A percentile compares a stretch with the other conserved stretches of the same genome.
These are phyloP conservation scores for Daldinia caldariorum DNA, from an alignment of 495 filamentous ascomycete species.

Conservation along the genomic window DNA sequence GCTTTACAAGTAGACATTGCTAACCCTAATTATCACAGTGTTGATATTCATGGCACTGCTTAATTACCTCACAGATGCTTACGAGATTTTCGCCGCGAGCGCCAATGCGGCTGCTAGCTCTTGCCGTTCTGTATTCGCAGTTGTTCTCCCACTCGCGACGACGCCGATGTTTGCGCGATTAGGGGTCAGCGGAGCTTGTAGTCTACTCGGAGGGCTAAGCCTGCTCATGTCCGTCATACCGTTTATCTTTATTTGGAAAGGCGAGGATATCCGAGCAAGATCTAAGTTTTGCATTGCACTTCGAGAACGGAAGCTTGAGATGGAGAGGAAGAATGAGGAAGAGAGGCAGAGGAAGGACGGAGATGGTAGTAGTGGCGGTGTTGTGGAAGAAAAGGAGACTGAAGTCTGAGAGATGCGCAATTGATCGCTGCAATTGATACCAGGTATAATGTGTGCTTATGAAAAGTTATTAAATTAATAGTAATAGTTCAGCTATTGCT, in stretches of 20 bases:
- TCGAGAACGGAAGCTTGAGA: slow-evolving; percentile 50
- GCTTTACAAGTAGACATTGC: not conserved
- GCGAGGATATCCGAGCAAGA: slow-evolving; percentile 49
- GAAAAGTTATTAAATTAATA: not conserved
- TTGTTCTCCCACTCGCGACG: slow-evolving; percentile 64
- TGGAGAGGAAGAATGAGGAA: slow-evolving; percentile 46
- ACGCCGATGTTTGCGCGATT: slow-evolving; percentile 52
- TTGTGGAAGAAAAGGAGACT: slow-evolving; percentile 28
- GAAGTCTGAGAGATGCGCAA: slow-evolving; percentile 11
- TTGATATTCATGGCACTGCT: slow-evolving; percentile 70
- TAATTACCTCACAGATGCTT: slow-evolving; percentile 81
- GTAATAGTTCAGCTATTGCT: not conserved
- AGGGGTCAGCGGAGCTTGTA: slow-evolving; percentile 52
- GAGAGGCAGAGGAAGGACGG: slow-evolving; percentile 37
- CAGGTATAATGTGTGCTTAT: not conserved
- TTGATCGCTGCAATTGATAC: not conserved
- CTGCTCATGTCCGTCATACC: slow-evolving; percentile 53
- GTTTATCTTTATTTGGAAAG: slow-evolving; percentile 56
- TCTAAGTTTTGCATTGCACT: slow-evolving; percentile 53
- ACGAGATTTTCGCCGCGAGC: slow-evolving; percentile 75
- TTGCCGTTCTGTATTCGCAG: slow-evolving; percentile 69
- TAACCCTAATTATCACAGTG: slow-evolving; percentile 37
- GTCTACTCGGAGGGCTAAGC: slow-evolving; percentile 52
- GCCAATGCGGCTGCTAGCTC: slow-evolving; percentile 73
- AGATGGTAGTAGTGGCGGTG: slow-evolving; percentile 1